Evolutionary conservation across 2,329 filamentous ascomycete species (phyloP), one percentile per base, ranked within the genome.

Genomic region (Trichoderma endophyticum): DNA sequence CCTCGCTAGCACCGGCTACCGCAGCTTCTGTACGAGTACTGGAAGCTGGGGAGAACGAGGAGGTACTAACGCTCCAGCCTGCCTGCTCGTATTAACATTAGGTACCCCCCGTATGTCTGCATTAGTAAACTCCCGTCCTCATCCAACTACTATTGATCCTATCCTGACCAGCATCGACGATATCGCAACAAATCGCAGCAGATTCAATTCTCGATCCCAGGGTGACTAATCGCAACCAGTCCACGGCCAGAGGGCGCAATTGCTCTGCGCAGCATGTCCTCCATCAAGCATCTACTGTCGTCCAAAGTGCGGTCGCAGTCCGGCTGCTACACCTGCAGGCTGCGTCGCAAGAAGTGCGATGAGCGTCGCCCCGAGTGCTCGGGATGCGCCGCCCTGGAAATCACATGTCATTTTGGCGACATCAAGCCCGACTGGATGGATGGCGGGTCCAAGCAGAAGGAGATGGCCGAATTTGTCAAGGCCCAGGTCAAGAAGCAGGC

Each of bases 301-400:
- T 24, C 66, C 71, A 72, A 72, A 54, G 71, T 81, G 32, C 81
- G 84, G 54, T 84, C 82, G 72, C 82, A 82, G 64, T 83, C 82
- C 8, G 87, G 87, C 72, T 90, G 88, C 77, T 90, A 87, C 87
- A 90, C 87, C 3, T 90, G 89, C 75, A 85, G 88, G 26, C 82
- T 90, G 12, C 85, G 89, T 24, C 86, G 86, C 75, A 91, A 90
- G 76, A 90, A 89, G 76, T 91, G 89, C 75, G 87, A 89, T 73
- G 86, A 89, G 76, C 80, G 76, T 28, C 83, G 82, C 2, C 87
- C 88, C 12, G 76, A 83, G 11, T 91, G 89, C 78, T 80, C 83
- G 6, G 80, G 77, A 43, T 91, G 88, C 79, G 77, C 79, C 15
- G 77, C 81, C 2, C 84, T 91, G n/a, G 83, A 86, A 63, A 90